Evolutionary conservation across 192 early-diverging fungal genomes (phyloP).

Genomic region (Backusella macrospora): DNA sequence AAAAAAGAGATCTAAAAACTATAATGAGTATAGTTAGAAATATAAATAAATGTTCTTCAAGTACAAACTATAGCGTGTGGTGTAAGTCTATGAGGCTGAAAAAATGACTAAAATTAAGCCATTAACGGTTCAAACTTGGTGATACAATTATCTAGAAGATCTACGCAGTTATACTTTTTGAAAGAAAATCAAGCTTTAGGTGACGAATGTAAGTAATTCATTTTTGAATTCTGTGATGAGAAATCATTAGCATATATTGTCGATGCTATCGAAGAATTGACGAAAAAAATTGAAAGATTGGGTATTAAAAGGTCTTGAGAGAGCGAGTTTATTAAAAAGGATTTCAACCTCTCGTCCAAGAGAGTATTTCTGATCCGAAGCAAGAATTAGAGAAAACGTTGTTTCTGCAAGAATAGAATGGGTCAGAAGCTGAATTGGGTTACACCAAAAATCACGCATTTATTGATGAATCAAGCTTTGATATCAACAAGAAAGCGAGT

Average conservation of each 20-base stretch:
- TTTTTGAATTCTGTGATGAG: background rate
- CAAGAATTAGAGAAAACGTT: background rate
- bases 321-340: conserved; percentile 7
- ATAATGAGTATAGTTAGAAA: background rate
- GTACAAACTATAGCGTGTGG: too few species aligned
- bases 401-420: background rate
- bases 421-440: background rate
- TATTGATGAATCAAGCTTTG: background rate
- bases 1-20: too few species aligned
- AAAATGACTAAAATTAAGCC: too few species aligned
- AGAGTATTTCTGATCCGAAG: background rate
- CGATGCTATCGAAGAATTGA: background rate
- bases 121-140: too few species aligned
- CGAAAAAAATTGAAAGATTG: background rate
- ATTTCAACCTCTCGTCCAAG: background rate
- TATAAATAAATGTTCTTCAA: too few species aligned
- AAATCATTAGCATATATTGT: background rate
- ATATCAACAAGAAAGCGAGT: too few species aligned
- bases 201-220: background rate
- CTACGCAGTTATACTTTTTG: background rate
- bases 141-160: background rate
- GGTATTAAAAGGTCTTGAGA: background rate
- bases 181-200: background rate
- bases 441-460: background rate
- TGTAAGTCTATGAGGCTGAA: too few species aligned